These are phyloP conservation scores for Diplosphaera chodatii DNA, from an alignment of 139 green algal genomes.

Conservation along the genomic window DNA sequence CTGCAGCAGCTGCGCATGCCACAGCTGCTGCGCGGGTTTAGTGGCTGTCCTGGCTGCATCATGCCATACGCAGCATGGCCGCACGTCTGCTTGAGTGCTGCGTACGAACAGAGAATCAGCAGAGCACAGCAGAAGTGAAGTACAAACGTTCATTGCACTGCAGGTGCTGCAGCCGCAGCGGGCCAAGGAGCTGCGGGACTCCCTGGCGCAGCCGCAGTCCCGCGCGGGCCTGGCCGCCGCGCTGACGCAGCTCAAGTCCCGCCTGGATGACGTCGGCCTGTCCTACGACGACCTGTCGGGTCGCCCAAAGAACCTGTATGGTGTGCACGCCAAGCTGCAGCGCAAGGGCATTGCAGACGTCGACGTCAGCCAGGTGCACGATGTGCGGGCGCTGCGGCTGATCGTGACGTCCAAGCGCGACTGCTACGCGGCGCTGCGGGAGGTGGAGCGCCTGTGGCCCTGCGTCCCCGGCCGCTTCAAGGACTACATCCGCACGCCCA, in stretches of 20 bases:
- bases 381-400: constrained; percentile 80
- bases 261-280: constrained; percentile 28
- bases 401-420: constrained; percentile 74
- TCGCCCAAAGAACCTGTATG: constrained; percentile 87
- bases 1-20: no score
- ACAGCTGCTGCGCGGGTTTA: no score
- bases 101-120: no score
- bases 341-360: constrained; percentile 25
- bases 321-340: constrained; percentile 83
- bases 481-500: constrained; percentile 86
- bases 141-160: no score
- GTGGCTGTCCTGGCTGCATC: no score
- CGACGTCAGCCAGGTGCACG: constrained; percentile 20
- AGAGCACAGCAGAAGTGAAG: no score
- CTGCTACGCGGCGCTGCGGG: constrained; percentile 80
- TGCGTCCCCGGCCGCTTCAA: constrained; percentile 50
- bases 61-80: no score
- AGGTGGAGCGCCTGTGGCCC: constrained; percentile 51
- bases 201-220: constrained; percentile 13
- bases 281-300: constrained; percentile 60
- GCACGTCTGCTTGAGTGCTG: no score
- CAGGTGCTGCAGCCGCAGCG: constrained; percentile 1
- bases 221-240: constrained; percentile 13
- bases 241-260: constrained; percentile 23
- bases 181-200: constrained; percentile 7